A percentile compares a stretch with the other conserved stretches of the same genome.
phyloP scores from a whole-genome alignment of 805 yeast species.

The Metschnikowia amazonensis region DNA sequence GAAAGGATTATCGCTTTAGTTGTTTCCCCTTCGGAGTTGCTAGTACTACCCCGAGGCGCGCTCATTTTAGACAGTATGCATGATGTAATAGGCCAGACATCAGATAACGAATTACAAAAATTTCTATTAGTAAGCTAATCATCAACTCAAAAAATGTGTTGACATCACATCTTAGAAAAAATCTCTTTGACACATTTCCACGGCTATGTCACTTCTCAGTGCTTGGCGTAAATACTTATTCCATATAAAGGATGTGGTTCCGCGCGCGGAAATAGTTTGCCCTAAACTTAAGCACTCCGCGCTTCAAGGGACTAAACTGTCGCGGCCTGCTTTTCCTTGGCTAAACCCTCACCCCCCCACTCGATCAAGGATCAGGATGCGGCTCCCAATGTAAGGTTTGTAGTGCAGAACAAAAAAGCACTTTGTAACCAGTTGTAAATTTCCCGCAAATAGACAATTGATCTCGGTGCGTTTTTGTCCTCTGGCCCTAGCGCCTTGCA shows the following conservation, averaged over 20 bases:
- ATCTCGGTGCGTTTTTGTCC: slow-evolving; percentile 1
- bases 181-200: not conserved
- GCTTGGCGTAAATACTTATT: not conserved
- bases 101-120: not conserved
- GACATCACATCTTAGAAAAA: no score
- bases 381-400: not conserved
- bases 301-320: not conserved
- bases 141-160: no score
- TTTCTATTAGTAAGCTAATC: no score
- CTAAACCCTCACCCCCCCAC: not conserved
- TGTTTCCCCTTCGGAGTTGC: not conserved
- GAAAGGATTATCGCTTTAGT: not conserved
- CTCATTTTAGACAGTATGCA: not conserved
- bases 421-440: not conserved
- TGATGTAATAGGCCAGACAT: not conserved
- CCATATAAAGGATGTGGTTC: not conserved
- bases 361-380: not conserved
- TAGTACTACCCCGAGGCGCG: slow-evolving; percentile 1
- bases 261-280: slow-evolving; percentile 1
- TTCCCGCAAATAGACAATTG: not conserved
- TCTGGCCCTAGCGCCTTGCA: not conserved
- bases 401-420: not conserved
- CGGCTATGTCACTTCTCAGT: not conserved
- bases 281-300: not conserved
- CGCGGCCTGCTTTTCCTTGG: slow-evolving; percentile 2